A percentile compares a stretch with the other conserved stretches of the same genome.
Evolutionary conservation across 495 filamentous ascomycete genomes (phyloP).

Genomic region (Daldinia concentrica): DNA sequence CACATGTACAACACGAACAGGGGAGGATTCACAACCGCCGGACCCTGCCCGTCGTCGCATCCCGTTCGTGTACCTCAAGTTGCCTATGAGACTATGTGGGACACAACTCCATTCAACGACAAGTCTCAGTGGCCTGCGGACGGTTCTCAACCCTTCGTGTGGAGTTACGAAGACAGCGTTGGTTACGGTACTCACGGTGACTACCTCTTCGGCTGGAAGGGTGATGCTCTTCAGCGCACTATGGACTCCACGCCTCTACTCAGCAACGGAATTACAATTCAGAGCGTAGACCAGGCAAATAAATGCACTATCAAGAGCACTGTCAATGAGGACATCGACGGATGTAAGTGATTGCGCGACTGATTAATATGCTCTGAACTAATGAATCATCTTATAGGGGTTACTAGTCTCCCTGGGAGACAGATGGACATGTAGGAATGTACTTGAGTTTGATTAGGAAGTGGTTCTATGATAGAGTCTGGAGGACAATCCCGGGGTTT

Average conservation of each 20-base stretch:
- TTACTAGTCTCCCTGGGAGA: conserved; percentile 28
- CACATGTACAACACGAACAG: conserved; percentile 51
- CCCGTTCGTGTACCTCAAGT: conserved; percentile 51
- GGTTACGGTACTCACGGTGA: conserved; percentile 55
- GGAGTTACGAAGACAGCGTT: conserved; percentile 47
- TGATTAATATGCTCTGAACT: conserved; percentile 18
- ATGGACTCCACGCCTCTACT: conserved; percentile 49
- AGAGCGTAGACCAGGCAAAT: conserved; percentile 48
- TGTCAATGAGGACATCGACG: conserved; percentile 51
- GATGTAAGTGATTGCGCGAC: conserved; percentile 45
- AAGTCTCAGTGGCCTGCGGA: conserved; percentile 50
- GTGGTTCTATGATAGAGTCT: neutral
- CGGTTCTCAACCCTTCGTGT: conserved; percentile 48
- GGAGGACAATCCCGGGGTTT: neutral
- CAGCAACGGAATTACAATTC: conserved; percentile 47
- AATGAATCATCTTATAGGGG: conserved; percentile 16
- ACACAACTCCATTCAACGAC: conserved; percentile 51
- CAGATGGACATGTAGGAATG: conserved; percentile 26
- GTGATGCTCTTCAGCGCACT: conserved; percentile 52
- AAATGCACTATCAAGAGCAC: conserved; percentile 51
- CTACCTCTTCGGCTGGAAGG: conserved; percentile 57
- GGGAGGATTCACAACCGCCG: conserved; percentile 41
- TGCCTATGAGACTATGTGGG: conserved; percentile 56
- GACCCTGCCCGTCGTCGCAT: conserved; percentile 53
- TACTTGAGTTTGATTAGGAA: neutral